Conservation (phyloP, 306 rosid species). For the Castanea mollissima region DNA sequence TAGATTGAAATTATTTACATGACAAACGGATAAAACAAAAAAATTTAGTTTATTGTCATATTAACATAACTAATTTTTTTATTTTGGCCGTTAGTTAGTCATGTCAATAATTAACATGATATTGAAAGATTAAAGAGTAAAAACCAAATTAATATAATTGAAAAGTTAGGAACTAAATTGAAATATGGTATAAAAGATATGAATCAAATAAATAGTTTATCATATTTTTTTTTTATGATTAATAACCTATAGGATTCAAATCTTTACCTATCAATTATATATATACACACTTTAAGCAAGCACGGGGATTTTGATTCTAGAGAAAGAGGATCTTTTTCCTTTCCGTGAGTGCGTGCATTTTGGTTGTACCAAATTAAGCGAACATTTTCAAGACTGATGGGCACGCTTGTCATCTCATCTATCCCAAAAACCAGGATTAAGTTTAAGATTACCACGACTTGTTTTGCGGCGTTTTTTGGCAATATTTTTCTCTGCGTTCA, state of each 20-base stretch:
- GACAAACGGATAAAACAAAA: accelerated
- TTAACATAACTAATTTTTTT: too few relatives aligned
- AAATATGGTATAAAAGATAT: too few relatives aligned
- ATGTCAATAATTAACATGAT: accelerated
- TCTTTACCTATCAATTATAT: too few relatives aligned
- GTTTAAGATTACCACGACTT: background rate
- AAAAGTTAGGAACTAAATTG: accelerated
- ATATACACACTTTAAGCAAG: background rate
- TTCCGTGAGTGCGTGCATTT: background rate
- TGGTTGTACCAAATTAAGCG: background rate
- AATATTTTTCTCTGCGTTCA: background rate
- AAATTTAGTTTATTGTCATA: too few relatives aligned
- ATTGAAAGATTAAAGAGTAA: too few relatives aligned
- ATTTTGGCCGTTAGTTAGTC: accelerated
- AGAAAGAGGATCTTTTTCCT: background rate
- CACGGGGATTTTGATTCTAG: background rate
- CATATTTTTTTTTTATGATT: too few relatives aligned
- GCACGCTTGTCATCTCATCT: background rate
- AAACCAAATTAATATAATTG: too few relatives aligned
- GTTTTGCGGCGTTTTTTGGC: background rate
- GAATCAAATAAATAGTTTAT: accelerated
- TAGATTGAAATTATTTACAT: accelerated
- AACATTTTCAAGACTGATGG: background rate
- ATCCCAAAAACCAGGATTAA: background rate
- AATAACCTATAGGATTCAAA: too few relatives aligned